A percentile compares a stretch with the other conserved stretches of the same genome.
These are phyloP conservation scores for Heterococcus sp. DNA, from an alignment of 108 stramenopile species.

Conservation along the genomic window DNA sequence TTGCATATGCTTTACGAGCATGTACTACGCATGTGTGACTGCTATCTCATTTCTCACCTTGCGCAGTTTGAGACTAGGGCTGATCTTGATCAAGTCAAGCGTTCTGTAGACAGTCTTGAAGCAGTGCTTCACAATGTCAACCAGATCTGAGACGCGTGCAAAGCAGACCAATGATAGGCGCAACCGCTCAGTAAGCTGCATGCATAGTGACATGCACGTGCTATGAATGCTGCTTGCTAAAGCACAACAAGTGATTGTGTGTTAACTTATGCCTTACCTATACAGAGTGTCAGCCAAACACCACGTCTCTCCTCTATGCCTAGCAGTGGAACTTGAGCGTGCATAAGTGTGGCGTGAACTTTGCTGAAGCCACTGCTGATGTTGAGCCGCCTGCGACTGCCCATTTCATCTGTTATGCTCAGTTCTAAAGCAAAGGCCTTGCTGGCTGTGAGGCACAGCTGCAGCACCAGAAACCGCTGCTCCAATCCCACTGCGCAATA, in stretches of 20 bases:
- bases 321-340: conserved; percentile 13
- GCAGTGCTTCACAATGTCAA: too few species aligned
- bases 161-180: too few species aligned
- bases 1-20: too few species aligned
- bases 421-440: conserved; percentile 44
- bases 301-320: conserved; percentile 12
- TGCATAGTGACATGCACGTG: too few species aligned
- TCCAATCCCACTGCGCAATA: conserved; percentile 34
- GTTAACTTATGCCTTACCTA: not conserved
- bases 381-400: conserved; percentile 20
- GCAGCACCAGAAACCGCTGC: conserved; percentile 29
- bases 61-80: not conserved
- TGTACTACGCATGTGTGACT: too few species aligned
- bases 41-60: not conserved
- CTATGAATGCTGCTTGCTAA: too few species aligned
- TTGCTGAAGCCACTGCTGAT: conserved; percentile 24
- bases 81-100: not conserved
- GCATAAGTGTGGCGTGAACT: conserved; percentile 32
- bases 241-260: not conserved
- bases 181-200: too few species aligned
- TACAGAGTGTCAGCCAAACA: conserved; percentile 10
- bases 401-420: conserved; percentile 18
- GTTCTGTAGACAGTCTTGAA: too few species aligned
- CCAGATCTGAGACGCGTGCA: too few species aligned
- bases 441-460: conserved; percentile 7